Conservation (phyloP, 1,284 basidiomycete genomes). For the Boletus calvinii region DNA sequence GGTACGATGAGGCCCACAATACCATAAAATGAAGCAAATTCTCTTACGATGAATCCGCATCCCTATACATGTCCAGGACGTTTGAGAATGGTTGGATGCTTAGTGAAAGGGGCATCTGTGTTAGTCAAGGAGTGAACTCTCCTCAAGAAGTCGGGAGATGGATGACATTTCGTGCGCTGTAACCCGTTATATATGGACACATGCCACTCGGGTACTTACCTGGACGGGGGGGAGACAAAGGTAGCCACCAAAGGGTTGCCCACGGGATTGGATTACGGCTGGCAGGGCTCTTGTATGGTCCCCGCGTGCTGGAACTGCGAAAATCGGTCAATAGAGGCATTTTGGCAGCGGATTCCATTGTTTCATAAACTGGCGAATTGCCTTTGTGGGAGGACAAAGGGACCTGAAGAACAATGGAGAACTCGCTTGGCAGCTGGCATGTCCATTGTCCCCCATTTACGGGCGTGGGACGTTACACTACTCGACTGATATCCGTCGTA, state of each 20-base stretch:
- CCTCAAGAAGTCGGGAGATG: conserved; percentile 13
- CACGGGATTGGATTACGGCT: conserved; percentile 7
- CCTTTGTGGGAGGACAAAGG: conserved; percentile 34
- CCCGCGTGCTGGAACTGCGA: not conserved
- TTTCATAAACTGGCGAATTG: conserved; percentile 23
- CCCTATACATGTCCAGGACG: conserved; percentile 64
- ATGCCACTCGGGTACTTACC: conserved; percentile 28
- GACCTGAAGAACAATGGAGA: conserved; percentile 33
- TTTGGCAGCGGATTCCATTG: conserved; percentile 21
- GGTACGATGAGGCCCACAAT: conserved; percentile 7
- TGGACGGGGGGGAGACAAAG: conserved; percentile 32
- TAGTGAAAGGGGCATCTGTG: conserved; percentile 60
- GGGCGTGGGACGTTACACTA: not conserved
- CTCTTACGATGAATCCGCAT: conserved; percentile 62
- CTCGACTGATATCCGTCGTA: conserved; percentile 1
- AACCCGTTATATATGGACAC: conserved; percentile 28
- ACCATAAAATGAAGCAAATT: conserved; percentile 11
- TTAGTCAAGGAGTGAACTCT: conserved; percentile 16
- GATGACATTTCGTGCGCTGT: not conserved
- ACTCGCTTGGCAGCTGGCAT: conserved; percentile 14
- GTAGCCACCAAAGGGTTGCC: conserved; percentile 14
- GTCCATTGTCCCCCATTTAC: conserved; percentile 24
- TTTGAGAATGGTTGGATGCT: conserved; percentile 55
- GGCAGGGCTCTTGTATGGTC: not conserved
- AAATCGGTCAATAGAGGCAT: conserved; percentile 2